Base-by-base conservation (phyloP, 345 rosid species). In the Diplotaxis tenuifolia region DNA sequence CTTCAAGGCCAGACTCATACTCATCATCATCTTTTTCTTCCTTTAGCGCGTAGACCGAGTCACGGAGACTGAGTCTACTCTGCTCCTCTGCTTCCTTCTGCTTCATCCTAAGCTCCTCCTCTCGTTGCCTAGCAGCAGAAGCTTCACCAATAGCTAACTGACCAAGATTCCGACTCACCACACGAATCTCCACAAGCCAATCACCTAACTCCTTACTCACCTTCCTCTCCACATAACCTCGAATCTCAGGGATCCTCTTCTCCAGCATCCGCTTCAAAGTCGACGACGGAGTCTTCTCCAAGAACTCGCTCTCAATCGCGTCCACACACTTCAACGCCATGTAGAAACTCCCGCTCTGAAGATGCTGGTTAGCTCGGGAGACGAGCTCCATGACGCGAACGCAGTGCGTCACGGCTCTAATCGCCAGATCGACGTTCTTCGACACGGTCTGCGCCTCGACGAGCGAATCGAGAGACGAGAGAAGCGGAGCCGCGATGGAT, bases 121-220 rank as follows among this genome's bases (percentile, higher is more conserved):
- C 97, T 1, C 96, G 85, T 79, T 92, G 98, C 75, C 99, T 82
- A 11, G 92, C 93, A 0, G 96, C 85, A 0, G 96, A 92, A 32
- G 99, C 99, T 76, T 95, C 96, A 21, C 99, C 99, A 21, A 95
- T 95, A 9, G 96, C 99, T 74, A 92, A 75, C 70, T 95, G 98
- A 7, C 99, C 99, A 27, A 90, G 73, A 77, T 95, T 92, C 53
- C 98, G 81, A 80, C 99, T 83, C 57, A 89, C 97, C 3, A 87
- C 96, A 19, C 99, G 93, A 82, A 95, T 92, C 86, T 90, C 99
- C 18, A 95, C 99, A 16, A 95, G 82, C 99, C 99, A 95, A 80
- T 95, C 92, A 1, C 96, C 90, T 14, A 95, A 87, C 68, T 92
- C 98, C 79, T 88, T 90, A 69, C 78, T 92, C 52, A 92, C 92